phyloP scores from a whole-genome alignment of 2,329 filamentous ascomycete genomes.

The Xylaria sp. region DNA sequence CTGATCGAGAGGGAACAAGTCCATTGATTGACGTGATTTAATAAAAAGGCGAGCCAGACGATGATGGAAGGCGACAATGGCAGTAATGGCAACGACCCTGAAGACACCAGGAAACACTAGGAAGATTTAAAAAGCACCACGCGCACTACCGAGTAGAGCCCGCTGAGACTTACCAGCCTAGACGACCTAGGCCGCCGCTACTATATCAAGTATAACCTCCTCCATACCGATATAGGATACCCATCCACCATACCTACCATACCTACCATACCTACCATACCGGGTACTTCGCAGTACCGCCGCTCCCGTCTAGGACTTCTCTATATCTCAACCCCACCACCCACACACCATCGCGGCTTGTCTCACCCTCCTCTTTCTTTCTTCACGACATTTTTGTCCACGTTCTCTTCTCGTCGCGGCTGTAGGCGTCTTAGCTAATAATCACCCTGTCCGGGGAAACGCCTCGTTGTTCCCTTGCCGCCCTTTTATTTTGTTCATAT shows the following conservation, averaged over 20 bases:
- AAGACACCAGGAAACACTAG: not conserved
- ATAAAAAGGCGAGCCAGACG: slow-evolving; percentile 37
- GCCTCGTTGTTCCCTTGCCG: slow-evolving; percentile 62
- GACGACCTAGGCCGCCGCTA: slow-evolving; percentile 4
- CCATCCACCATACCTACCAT: too few species aligned
- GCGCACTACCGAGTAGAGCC: not conserved
- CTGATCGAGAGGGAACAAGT: slow-evolving; percentile 27
- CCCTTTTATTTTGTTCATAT: slow-evolving; percentile 57
- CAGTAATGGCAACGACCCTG: not conserved
- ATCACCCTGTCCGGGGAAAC: slow-evolving; percentile 65
- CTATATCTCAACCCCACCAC: slow-evolving; percentile 63
- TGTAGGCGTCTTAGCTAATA: slow-evolving; percentile 72
- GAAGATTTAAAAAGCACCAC: slow-evolving; percentile 8
- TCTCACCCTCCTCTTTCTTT: slow-evolving; percentile 60
- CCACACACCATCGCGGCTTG: slow-evolving; percentile 55
- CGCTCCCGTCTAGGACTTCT: slow-evolving; percentile 33
- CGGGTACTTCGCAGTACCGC: not conserved
- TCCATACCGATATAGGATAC: too few species aligned
- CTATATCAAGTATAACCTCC: not conserved
- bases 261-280: too few species aligned
- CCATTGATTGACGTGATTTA: slow-evolving; percentile 32
- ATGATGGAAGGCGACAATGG: slow-evolving; percentile 11
- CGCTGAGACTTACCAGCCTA: slow-evolving; percentile 7
- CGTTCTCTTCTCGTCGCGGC: slow-evolving; percentile 68
- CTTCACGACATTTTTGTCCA: slow-evolving; percentile 68